phyloP scores from a whole-genome alignment of 495 filamentous ascomycete species.

The Sphaerosporella brunnea region DNA sequence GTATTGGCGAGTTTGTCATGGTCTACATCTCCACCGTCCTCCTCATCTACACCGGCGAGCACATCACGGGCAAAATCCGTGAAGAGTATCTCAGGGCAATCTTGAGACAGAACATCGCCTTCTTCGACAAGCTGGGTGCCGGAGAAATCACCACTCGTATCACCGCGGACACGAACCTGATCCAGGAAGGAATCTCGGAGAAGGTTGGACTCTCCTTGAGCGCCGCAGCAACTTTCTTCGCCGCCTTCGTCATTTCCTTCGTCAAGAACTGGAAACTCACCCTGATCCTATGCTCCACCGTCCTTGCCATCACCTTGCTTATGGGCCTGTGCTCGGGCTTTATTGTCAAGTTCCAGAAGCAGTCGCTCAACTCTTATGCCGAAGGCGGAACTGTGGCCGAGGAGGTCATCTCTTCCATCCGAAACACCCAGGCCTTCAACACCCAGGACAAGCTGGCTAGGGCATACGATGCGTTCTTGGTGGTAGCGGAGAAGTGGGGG shows the following conservation, averaged over 20 bases:
- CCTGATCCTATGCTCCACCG: conserved; percentile 59
- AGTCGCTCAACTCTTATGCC: conserved; percentile 60
- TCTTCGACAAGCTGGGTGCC: conserved; percentile 79
- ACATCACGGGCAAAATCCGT: conserved; percentile 68
- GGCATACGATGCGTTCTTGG: conserved; percentile 63
- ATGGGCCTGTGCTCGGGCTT: conserved; percentile 58
- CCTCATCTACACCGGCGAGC: conserved; percentile 88
- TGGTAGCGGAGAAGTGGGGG: conserved; percentile 56
- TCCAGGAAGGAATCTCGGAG: conserved; percentile 78
- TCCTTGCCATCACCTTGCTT: conserved; percentile 51
- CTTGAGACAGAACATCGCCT: conserved; percentile 77
- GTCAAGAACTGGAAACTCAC: conserved; percentile 73
- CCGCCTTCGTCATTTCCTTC: conserved; percentile 79
- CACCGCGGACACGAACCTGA: conserved; percentile 72
- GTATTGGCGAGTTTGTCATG: conserved; percentile 64
- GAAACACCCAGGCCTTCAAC: conserved; percentile 83
- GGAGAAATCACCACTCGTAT: conserved; percentile 89
- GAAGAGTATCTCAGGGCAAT: conserved; percentile 69
- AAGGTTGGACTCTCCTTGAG: conserved; percentile 62
- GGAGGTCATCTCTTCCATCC: conserved; percentile 84
- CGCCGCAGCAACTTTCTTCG: conserved; percentile 59
- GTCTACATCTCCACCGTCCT: conserved; percentile 69
- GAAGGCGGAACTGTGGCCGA: conserved; percentile 77
- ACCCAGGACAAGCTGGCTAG: conserved; percentile 75
- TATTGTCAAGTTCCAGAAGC: conserved; percentile 62